These are phyloP conservation scores for Tillandsia fasciculata DNA, from an alignment of 176 grass and related monocot genomes.

Conservation along the genomic window DNA sequence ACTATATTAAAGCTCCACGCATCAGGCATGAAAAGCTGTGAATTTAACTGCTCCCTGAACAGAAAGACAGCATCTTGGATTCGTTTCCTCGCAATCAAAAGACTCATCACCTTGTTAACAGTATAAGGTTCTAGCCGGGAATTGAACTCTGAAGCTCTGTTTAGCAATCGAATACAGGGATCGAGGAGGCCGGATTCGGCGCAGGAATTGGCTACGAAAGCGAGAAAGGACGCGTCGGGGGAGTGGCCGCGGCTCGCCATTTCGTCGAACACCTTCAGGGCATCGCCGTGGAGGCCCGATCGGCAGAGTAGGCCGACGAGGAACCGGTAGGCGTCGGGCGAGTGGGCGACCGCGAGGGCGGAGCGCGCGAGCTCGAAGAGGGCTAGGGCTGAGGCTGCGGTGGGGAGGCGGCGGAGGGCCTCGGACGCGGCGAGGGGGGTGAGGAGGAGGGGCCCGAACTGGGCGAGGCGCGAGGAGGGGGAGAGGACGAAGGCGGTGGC, in stretches of 20 bases:
- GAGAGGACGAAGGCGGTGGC: slow-evolving; percentile 15
- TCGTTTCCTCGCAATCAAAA: slow-evolving; percentile 27
- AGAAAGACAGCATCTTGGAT: slow-evolving; percentile 32
- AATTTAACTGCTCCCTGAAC: slow-evolving; percentile 44
- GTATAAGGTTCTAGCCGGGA: slow-evolving; percentile 35
- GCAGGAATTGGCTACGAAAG: slow-evolving; percentile 47
- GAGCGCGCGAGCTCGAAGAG: slow-evolving; percentile 34
- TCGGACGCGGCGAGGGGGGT: background rate
- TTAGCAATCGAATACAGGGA: slow-evolving; percentile 25
- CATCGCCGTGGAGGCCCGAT: slow-evolving; percentile 37
- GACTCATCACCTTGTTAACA: slow-evolving; percentile 67
- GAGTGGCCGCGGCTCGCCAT: slow-evolving; percentile 38
- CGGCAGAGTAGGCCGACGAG: slow-evolving; percentile 32
- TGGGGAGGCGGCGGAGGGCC: slow-evolving; percentile 15
- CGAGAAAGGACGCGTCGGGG: slow-evolving; percentile 43
- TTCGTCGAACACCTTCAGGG: slow-evolving; percentile 74
- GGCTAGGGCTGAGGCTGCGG: slow-evolving; percentile 22
- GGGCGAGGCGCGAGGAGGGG: background rate
- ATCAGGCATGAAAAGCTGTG: slow-evolving; percentile 34
- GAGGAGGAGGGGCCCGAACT: background rate
- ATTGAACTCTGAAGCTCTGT: slow-evolving; percentile 26
- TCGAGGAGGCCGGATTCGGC: slow-evolving; percentile 33
- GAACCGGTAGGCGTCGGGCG: slow-evolving; percentile 29
- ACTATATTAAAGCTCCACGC: slow-evolving; percentile 74
- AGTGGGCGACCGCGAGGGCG: slow-evolving; percentile 28